A percentile compares a stretch with the other conserved stretches of the same genome.
These are phyloP conservation scores for Sugiyamaella marilandica DNA, from an alignment of 805 yeast species.

Conservation along the genomic window DNA sequence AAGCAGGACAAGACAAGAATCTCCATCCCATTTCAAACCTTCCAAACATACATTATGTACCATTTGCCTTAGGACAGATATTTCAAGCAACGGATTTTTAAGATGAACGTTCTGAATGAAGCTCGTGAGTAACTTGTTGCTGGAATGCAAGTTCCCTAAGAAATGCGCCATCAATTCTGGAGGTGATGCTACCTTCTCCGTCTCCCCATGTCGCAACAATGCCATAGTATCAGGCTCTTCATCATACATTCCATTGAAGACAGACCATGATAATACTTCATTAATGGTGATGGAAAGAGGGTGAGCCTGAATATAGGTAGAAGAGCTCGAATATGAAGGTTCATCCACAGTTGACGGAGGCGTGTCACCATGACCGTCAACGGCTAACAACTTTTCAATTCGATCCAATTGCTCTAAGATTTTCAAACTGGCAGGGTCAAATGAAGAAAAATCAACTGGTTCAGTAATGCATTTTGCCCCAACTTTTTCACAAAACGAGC, in stretches of 20 bases:
- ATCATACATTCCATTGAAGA: neutral
- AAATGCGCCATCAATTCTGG: neutral
- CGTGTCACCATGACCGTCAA: neutral
- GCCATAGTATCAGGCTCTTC: slow-evolving; percentile 1
- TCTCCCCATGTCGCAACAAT: neutral
- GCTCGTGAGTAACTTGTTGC: neutral
- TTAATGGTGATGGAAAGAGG: neutral
- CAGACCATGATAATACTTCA: neutral
- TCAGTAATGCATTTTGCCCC: neutral
- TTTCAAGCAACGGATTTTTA: neutral
- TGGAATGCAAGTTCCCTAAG: neutral
- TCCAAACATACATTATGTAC: neutral
- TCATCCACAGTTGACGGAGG: neutral
- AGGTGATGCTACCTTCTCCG: neutral
- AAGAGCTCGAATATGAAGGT: neutral
- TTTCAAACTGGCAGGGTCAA: slow-evolving; percentile 2
- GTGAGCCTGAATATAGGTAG: neutral
- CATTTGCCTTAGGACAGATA: neutral
- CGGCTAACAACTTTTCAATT: neutral
- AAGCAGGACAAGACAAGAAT: neutral
- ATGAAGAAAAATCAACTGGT: neutral
- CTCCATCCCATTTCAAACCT: neutral
- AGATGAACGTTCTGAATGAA: neutral
- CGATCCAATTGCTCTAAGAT: neutral
- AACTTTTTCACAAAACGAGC: neutral